Evolutionary conservation across 2,329 filamentous ascomycete genomes (phyloP).

Genomic region (Rachicladosporium sp.): DNA sequence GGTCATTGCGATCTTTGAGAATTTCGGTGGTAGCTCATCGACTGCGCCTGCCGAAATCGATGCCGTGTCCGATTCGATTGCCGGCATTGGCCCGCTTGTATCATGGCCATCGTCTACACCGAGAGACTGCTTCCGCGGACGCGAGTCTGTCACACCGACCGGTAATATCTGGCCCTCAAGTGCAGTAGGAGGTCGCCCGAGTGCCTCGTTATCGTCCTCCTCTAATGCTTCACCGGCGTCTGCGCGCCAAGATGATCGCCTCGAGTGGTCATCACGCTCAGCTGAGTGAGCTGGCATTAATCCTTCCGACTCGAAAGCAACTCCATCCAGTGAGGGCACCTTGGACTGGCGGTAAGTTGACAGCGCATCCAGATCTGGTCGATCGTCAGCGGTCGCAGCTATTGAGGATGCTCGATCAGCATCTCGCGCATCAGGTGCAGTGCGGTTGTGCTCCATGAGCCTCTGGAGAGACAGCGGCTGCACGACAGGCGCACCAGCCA

Average conservation of each 20-base stretch:
- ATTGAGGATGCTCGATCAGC: constrained; percentile 36
- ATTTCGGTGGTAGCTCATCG: constrained; percentile 53
- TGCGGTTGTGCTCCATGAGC: constrained; percentile 4
- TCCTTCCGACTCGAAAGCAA: no score
- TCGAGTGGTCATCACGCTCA: no score
- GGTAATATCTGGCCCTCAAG: constrained; percentile 3
- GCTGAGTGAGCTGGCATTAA: no score
- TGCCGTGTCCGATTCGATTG: neutral
- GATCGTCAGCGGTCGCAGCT: constrained; percentile 40
- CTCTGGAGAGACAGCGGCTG: constrained; percentile 4
- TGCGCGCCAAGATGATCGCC: no score
- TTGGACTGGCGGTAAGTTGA: neutral
- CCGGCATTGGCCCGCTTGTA: no score
- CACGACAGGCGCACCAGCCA: no score
- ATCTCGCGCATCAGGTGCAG: constrained; percentile 21
- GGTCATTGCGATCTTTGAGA: constrained; percentile 66
- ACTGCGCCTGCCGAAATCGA: constrained; percentile 29
- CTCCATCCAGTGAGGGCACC: neutral
- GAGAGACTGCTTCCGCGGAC: neutral
- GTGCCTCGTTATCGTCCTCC: constrained; percentile 13
- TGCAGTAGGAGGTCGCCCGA: constrained; percentile 5
- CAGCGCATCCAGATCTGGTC: no score
- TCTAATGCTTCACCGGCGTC: constrained; percentile 7
- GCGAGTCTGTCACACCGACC: neutral
- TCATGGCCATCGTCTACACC: no score